Evolutionary conservation across 1,284 basidiomycete species (phyloP), one percentile per base, ranked within the genome.

Genomic region (Microbotryum scabiosae): DNA sequence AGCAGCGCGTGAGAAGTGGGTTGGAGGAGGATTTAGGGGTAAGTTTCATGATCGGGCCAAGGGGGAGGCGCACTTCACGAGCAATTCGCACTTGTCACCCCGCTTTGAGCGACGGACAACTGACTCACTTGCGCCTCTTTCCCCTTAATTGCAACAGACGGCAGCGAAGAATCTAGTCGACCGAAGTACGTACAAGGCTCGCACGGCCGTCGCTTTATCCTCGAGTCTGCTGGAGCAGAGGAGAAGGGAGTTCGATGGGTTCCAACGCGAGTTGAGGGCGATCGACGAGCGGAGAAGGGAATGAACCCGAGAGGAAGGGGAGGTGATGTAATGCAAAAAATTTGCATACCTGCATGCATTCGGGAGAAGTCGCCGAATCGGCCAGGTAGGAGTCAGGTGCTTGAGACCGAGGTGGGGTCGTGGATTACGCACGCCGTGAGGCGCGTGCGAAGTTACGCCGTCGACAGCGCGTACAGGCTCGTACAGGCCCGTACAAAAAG

Each of bases 1-100:
- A 54, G 32, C 44, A 62, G 51, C 52, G 67, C 16, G 45, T 68
- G 4, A 30, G 26, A 2, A 62, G 62, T 3, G 67, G 64, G 16
- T 23, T 68, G 12, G 58, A 60, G 50, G 67, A 66, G 43, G 67
- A 68, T 26, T n/a, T 66, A 3, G 64, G 62, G 23, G 64, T 36
- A 18, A 25, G 52, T 36, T n/a, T 21, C 14, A 1, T 44, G 26
- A 21, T 2, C n/a, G 28, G 26, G 23, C n/a, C 51, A 18, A 7
- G 21, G n/a, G 10, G 26, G 1, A 28, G 18, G 8, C 49, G 49
- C 21, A n/a, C n/a, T 16, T 26, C 18, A n/a, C n/a, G 26, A 5
- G 20, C 3, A 7, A 18, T 7, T 51, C 18, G 49, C 20, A 18
- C 20, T 51, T 51, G 25, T 9, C 20, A 25, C 8, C n/a, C 6